A percentile compares a stretch with the other conserved stretches of the same genome.
Conservation (phyloP, 1,284 basidiomycete species). For the Phylloporus gajari region DNA sequence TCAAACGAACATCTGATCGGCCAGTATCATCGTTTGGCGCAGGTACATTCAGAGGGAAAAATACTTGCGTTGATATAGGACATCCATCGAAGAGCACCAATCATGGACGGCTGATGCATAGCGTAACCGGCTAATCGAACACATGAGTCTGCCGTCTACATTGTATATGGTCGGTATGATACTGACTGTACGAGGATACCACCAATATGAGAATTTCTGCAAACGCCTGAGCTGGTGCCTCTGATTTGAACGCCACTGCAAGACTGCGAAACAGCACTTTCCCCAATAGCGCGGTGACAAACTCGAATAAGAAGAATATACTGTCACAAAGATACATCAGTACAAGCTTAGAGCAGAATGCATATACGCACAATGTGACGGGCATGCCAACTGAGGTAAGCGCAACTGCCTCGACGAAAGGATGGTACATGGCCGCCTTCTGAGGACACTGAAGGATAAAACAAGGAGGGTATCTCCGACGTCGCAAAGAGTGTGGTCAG, state of each 20-base stretch:
- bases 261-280: constrained; percentile 70
- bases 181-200: constrained; percentile 58
- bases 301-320: constrained; percentile 63
- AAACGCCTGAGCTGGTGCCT: constrained; percentile 68
- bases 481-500: constrained; percentile 40
- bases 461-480: constrained; percentile 58
- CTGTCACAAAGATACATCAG: constrained; percentile 43
- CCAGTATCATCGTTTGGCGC: constrained; percentile 35
- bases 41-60: not conserved
- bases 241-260: constrained; percentile 62
- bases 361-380: constrained; percentile 55
- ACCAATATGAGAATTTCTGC: constrained; percentile 64
- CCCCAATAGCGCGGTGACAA: constrained; percentile 65
- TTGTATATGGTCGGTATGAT: not conserved
- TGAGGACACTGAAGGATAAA: constrained; percentile 65
- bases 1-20: constrained; percentile 65
- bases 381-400: constrained; percentile 71
- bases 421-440: constrained; percentile 65
- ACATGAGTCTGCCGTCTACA: constrained; percentile 1
- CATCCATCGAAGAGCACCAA: constrained; percentile 72
- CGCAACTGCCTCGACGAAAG: constrained; percentile 65
- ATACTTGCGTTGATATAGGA: constrained; percentile 67
- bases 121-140: constrained; percentile 48
- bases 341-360: constrained; percentile 5
- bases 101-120: constrained; percentile 68